Evolutionary conservation across 2,329 filamentous ascomycete species (phyloP).

Genomic region (Verticillium klebahnii): DNA sequence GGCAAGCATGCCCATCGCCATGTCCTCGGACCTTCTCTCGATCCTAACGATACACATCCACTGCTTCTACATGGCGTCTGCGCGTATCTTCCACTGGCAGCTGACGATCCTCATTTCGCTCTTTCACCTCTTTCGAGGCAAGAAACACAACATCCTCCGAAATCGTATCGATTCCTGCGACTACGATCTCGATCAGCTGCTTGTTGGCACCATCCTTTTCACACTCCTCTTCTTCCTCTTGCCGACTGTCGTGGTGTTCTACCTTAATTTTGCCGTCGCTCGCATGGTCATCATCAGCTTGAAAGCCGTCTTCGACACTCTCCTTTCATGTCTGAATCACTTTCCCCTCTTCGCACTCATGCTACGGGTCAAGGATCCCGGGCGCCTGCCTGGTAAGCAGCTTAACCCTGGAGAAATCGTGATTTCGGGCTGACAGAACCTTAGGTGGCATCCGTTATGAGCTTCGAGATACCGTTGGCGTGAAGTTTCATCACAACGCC

Average conservation of each 20-base stretch:
- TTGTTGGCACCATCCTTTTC: constrained; percentile 94
- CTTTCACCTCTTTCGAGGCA: constrained; percentile 97
- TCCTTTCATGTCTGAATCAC: constrained; percentile 91
- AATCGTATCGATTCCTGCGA: constrained; percentile 99
- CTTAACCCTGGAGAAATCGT: constrained; percentile 48
- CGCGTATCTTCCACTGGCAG: constrained; percentile 98
- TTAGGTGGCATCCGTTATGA: constrained; percentile 82
- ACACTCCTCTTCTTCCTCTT: constrained; percentile 92
- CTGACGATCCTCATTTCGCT: constrained; percentile 92
- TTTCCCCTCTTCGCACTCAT: constrained; percentile 97
- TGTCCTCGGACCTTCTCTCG: constrained; percentile 91
- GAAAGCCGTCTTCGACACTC: constrained; percentile 86
- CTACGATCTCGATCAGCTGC: constrained; percentile 94
- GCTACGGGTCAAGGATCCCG: constrained; percentile 89
- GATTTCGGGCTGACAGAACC: not conserved
- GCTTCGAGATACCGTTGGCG: constrained; percentile 66
- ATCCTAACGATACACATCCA: constrained; percentile 94
- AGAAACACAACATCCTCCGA: constrained; percentile 94
- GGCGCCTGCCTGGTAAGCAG: constrained; percentile 71
- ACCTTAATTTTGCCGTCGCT: constrained; percentile 90
- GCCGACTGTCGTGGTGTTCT: constrained; percentile 94
- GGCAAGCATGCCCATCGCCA: constrained; percentile 92
- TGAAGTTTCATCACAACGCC: constrained; percentile 36
- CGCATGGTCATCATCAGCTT: constrained; percentile 92
- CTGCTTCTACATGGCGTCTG: constrained; percentile 95